Conservation (phyloP, 208 protist genomes). For the Crithidia fasciculata region DNA sequence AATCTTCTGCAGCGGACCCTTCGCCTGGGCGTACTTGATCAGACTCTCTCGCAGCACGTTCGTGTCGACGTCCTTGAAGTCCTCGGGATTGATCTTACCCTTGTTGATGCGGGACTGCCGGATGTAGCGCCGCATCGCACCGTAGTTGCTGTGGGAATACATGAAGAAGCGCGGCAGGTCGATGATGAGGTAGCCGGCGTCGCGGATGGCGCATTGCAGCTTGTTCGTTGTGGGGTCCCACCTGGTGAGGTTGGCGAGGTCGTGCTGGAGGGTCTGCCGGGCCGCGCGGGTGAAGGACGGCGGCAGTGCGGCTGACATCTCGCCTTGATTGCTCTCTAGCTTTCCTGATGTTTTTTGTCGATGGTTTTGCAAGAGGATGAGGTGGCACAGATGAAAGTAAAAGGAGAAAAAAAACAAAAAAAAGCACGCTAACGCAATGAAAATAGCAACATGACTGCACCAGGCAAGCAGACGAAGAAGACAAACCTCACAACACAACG, state of each 20-base stretch:
- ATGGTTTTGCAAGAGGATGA: background rate
- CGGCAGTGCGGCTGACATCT: conserved; percentile 25
- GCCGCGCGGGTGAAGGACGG: conserved; percentile 40
- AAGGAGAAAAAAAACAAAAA: conserved; percentile 13
- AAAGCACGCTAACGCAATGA: background rate
- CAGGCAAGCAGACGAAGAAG: no score
- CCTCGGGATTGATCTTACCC: conserved; percentile 83
- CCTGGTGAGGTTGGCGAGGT: conserved; percentile 44
- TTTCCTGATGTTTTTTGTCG: background rate
- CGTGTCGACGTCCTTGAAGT: conserved; percentile 83
- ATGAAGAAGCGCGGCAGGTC: conserved; percentile 75
- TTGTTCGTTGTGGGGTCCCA: conserved; percentile 74
- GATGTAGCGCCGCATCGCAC: conserved; percentile 80
- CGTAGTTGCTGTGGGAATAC: conserved; percentile 81
- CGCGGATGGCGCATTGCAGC: conserved; percentile 72
- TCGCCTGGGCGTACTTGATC: conserved; percentile 71
- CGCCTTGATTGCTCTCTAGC: background rate
- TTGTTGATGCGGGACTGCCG: conserved; percentile 80
- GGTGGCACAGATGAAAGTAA: background rate
- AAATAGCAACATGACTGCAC: background rate
- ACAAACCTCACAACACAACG: no score
- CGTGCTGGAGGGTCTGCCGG: conserved; percentile 44
- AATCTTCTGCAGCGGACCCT: conserved; percentile 82
- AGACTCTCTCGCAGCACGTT: conserved; percentile 81
- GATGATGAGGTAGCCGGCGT: conserved; percentile 67